Percentiles rank a stretch among this genome's conserved stretches.
Conservation (phyloP, 1,284 basidiomycete genomes). For the Quambalaria eucalypti region DNA sequence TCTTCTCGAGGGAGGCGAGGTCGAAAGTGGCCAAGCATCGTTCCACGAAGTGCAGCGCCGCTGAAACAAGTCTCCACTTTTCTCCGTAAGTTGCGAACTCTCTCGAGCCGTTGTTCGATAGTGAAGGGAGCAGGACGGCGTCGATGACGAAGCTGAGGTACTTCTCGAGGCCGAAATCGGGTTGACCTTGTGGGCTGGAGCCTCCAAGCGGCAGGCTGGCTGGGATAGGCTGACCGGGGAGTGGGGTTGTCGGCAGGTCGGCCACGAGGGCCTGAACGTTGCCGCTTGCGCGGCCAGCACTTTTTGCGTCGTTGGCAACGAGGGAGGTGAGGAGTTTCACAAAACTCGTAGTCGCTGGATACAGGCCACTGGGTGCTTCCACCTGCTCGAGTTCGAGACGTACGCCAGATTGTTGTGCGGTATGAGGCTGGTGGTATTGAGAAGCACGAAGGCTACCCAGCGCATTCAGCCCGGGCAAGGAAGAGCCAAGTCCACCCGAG, state of each 20-base stretch:
- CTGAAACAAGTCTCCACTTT: conserved; percentile 76
- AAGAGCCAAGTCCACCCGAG: not conserved
- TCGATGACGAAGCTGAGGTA: conserved; percentile 80
- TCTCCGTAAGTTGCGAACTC: conserved; percentile 69
- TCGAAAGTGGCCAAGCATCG: conserved; percentile 71
- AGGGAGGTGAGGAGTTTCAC: conserved; percentile 71
- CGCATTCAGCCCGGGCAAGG: conserved; percentile 8
- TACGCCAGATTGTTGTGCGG: conserved; percentile 19
- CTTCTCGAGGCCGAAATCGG: conserved; percentile 54
- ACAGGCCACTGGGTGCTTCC: conserved; percentile 67
- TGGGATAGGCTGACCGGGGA: not conserved
- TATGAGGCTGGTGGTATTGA: not conserved
- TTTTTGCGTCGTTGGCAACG: not conserved
- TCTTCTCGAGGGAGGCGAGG: conserved; percentile 49
- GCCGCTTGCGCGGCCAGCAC: conserved; percentile 5
- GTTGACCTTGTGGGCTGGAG: not conserved
- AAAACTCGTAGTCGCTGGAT: conserved; percentile 81
- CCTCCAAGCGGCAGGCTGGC: not conserved
- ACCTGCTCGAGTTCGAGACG: conserved; percentile 67
- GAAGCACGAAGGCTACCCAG: not conserved
- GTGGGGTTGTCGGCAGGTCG: not conserved
- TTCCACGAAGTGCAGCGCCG: conserved; percentile 76
- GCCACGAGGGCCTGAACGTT: conserved; percentile 12
- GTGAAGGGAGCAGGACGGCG: conserved; percentile 61
- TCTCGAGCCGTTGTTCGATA: conserved; percentile 47